These are phyloP conservation scores for Yamadazyma akitaensis DNA, from an alignment of 805 yeast genomes.

Conservation along the genomic window DNA sequence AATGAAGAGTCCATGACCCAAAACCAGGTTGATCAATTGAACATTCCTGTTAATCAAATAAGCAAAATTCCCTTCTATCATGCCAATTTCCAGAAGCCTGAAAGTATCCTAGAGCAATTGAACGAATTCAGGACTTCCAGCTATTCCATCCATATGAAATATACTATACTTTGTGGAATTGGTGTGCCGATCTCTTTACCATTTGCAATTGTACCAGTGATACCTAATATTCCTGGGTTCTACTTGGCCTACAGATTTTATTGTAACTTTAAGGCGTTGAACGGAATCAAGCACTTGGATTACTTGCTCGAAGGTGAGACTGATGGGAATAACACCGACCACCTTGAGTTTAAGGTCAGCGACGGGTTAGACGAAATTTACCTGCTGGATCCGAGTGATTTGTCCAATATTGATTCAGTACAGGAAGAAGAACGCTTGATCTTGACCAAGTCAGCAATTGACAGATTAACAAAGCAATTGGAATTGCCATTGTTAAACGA, in stretches of 20 bases:
- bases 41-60: constrained; percentile 27
- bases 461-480: constrained; percentile 41
- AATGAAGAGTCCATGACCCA: constrained; percentile 27
- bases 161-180: constrained; percentile 49
- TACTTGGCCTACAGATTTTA: constrained; percentile 77
- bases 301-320: constrained; percentile 41
- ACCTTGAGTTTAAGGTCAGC: constrained; percentile 18
- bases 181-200: constrained; percentile 80
- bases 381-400: constrained; percentile 6
- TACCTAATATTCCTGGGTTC: constrained; percentile 92
- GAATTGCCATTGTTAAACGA: constrained; percentile 43
- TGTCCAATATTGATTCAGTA: constrained; percentile 8
- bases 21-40: constrained; percentile 23
- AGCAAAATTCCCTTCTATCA: constrained; percentile 41
- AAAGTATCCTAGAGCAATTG: constrained; percentile 37
- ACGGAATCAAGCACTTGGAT: constrained; percentile 69
- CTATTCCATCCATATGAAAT: constrained; percentile 51
- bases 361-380: constrained; percentile 19
- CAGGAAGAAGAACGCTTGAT: constrained; percentile 36
- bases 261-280: constrained; percentile 75
- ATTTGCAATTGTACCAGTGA: constrained; percentile 72
- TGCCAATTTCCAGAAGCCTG: constrained; percentile 32
- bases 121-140: constrained; percentile 42
- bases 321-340: constrained; percentile 17
- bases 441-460: constrained; percentile 45